A percentile compares a stretch with the other conserved stretches of the same genome.
phyloP scores from a whole-genome alignment of 2,329 filamentous ascomycete species.

The Alternaria brassicicola region DNA sequence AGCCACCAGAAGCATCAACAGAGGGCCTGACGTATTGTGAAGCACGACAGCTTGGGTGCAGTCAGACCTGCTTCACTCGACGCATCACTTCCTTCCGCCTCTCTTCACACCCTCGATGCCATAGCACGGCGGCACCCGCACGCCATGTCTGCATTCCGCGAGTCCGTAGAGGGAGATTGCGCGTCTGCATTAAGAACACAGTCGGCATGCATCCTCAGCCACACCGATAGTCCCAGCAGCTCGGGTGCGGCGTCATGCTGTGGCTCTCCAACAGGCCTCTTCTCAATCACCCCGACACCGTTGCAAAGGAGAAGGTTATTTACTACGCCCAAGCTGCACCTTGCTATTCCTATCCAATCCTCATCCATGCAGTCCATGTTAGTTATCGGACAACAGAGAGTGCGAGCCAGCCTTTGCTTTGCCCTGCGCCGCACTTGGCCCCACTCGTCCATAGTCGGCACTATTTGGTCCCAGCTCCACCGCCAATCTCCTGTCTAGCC shows the following conservation, averaged over 20 bases:
- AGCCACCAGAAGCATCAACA: background rate
- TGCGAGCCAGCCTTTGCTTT: constrained; percentile 7
- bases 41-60: background rate
- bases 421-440: constrained; percentile 12
- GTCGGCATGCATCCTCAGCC: constrained; percentile 17
- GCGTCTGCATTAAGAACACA: constrained; percentile 20
- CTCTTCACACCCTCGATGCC: background rate
- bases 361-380: constrained; percentile 3
- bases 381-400: background rate
- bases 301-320: constrained; percentile 9
- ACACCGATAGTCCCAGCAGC: constrained; percentile 19
- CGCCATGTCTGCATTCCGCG: background rate
- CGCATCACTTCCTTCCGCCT: background rate
- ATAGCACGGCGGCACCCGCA: background rate
- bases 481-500: constrained; percentile 17
- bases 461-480: constrained; percentile 7
- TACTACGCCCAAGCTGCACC: background rate
- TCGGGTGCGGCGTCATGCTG: constrained; percentile 16
- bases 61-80: background rate
- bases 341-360: background rate
- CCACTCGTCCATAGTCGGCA: constrained; percentile 3
- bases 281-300: background rate
- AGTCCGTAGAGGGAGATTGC: constrained; percentile 22
- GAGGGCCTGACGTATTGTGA: background rate
- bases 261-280: constrained; percentile 14